phyloP scores from a whole-genome alignment of 768 basidiomycete genomes.

The Suillus occidentalis region DNA sequence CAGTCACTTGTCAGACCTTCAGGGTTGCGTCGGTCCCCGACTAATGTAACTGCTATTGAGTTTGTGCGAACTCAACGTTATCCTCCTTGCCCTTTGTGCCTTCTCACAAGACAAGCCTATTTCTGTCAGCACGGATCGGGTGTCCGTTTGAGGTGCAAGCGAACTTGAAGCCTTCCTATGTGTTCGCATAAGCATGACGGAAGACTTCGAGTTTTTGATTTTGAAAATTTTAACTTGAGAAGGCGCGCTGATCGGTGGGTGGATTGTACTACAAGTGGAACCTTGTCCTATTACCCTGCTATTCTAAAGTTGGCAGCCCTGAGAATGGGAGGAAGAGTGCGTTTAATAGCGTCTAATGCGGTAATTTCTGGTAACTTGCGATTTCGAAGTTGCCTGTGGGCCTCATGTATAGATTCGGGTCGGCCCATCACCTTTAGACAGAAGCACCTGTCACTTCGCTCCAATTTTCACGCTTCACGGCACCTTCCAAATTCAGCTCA shows the following conservation, averaged over 20 bases:
- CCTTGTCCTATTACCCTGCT: no score
- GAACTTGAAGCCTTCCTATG: not conserved
- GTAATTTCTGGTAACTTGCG: conserved; percentile 3
- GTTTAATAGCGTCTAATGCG: not conserved
- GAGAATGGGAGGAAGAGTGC: not conserved
- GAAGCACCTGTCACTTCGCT: conserved; percentile 6
- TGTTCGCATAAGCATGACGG: conserved; percentile 6
- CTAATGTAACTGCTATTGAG: not conserved
- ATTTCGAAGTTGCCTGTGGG: not conserved
- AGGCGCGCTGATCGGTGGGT: not conserved
- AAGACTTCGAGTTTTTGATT: conserved; percentile 3
- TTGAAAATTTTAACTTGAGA: not conserved
- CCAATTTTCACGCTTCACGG: conserved; percentile 1
- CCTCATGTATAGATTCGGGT: conserved; percentile 5
- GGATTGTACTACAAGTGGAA: not conserved
- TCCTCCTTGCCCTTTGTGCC: not conserved
- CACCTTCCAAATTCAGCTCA: not conserved
- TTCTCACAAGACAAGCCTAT: not conserved
- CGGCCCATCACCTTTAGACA: not conserved
- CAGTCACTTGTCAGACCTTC: no score
- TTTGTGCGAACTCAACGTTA: not conserved
- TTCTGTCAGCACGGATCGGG: not conserved
- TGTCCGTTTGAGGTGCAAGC: not conserved
- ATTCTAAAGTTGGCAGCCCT: not conserved
- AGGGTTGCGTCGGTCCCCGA: not conserved